Percentiles rank a stretch among this genome's conserved stretches.
Evolutionary conservation across 257 asterid genomes (phyloP).

Genomic region (Mitragyna speciosa): DNA sequence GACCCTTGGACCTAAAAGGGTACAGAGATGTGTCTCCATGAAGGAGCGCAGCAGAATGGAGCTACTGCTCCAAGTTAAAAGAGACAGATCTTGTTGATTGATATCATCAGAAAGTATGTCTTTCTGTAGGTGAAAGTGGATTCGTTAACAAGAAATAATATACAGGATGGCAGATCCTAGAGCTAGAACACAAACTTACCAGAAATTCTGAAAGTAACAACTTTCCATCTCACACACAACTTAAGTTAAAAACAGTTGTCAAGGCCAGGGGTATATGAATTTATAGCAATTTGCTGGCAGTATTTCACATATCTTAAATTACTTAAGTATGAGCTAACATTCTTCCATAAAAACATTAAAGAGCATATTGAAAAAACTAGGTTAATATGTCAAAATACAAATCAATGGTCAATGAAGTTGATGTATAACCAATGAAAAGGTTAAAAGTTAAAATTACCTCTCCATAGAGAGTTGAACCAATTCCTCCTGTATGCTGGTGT

Average conservation of each 20-base stretch:
- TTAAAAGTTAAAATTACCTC: constrained; percentile 47
- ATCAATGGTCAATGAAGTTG: not conserved
- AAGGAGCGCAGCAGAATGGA: not conserved
- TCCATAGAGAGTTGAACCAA: constrained; percentile 54
- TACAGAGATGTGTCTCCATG: not conserved
- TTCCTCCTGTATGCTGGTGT: constrained; percentile 72
- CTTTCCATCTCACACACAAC: not conserved
- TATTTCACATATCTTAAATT: not conserved
- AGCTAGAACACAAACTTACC: not conserved
- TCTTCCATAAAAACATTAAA: not conserved
- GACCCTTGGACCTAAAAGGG: not conserved
- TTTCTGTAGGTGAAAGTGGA: not conserved
- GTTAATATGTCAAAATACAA: not conserved
- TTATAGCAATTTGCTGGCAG: not conserved
- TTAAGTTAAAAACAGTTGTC: not conserved
- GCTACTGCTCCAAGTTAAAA: not conserved
- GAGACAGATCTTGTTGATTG: not conserved
- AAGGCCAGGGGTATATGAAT: not conserved
- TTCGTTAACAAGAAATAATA: not conserved
- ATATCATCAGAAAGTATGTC: not conserved
- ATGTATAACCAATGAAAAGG: not conserved
- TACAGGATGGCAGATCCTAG: not conserved
- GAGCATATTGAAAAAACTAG: not conserved
- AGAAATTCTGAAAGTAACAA: not conserved
- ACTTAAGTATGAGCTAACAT: not conserved